These are phyloP conservation scores for Aspergillus pseudotamarii DNA, from an alignment of 2,329 filamentous ascomycete genomes.

Conservation along the genomic window DNA sequence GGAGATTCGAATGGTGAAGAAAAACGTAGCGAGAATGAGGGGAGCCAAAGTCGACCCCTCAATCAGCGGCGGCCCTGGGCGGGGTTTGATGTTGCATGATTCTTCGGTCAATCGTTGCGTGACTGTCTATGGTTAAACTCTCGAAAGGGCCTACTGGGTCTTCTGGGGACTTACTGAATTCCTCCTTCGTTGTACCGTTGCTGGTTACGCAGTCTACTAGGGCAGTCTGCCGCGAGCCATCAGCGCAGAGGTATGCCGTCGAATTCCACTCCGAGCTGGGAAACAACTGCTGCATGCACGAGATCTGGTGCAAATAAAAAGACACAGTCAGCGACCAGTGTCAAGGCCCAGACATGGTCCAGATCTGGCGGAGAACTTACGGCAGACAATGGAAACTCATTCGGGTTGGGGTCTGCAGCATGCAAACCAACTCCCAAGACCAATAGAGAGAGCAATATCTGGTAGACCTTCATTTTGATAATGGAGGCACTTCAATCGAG, in stretches of 20 bases:
- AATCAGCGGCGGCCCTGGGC: conserved; percentile 10
- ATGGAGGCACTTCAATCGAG: background rate
- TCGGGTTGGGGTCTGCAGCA: background rate
- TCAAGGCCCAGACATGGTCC: background rate
- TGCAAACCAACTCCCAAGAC: background rate
- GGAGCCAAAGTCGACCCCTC: conserved; percentile 18
- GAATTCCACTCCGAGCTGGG: background rate
- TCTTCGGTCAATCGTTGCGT: background rate
- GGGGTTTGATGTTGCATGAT: background rate
- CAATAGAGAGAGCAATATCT: background rate
- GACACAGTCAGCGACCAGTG: background rate
- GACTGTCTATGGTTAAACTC: background rate
- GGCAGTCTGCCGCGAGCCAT: background rate
- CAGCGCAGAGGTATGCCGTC: conserved; percentile 3
- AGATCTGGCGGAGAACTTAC: background rate
- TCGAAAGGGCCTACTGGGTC: too few species aligned
- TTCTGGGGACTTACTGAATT: background rate
- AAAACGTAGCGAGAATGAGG: conserved; percentile 16
- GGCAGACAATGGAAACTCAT: background rate
- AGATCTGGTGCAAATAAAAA: background rate
- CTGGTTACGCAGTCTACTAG: background rate
- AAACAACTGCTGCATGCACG: background rate
- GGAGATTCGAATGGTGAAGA: conserved; percentile 19
- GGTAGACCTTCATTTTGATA: background rate
- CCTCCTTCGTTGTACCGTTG: conserved; percentile 2